phyloP scores from a whole-genome alignment of 2,329 filamentous ascomycete genomes.

The Cercospora zeina region DNA sequence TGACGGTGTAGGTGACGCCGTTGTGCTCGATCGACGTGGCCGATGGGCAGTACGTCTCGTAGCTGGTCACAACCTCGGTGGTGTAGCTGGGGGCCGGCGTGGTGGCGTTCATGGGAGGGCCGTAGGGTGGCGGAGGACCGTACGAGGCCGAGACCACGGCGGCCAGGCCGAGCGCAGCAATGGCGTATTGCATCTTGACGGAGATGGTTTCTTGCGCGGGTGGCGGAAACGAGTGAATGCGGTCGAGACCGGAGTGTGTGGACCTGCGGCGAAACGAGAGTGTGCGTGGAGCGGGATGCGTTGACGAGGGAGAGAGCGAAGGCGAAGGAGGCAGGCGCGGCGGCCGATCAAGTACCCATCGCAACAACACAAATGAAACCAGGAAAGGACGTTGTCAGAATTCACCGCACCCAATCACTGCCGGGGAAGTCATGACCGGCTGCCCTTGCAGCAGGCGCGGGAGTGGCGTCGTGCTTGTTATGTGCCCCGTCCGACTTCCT shows the following conservation, averaged over 20 bases:
- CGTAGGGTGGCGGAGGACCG: constrained; percentile 4
- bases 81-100: constrained; percentile 19
- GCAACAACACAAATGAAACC: neutral
- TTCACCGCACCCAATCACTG: neutral
- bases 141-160: constrained; percentile 23
- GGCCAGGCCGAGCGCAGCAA: constrained; percentile 28
- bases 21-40: constrained; percentile 28
- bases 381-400: neutral
- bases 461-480: neutral
- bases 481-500: neutral
- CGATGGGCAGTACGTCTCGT: constrained; percentile 29
- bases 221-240: constrained; percentile 24
- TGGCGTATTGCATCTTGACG: constrained; percentile 31
- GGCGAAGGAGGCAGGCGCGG: neutral
- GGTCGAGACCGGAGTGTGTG: constrained; percentile 21
- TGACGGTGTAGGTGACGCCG: constrained; percentile 29
- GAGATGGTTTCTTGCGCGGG: constrained; percentile 19
- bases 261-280: constrained; percentile 21
- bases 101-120: constrained; percentile 14
- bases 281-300: constrained; percentile 42
- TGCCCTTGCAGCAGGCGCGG: constrained; percentile 2
- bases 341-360: neutral
- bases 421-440: neutral
- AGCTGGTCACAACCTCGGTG: constrained; percentile 29
- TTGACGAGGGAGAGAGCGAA: constrained; percentile 41